Base-by-base conservation (phyloP, 1,139 yeast genomes). In the Neolecta irregularis region DNA sequence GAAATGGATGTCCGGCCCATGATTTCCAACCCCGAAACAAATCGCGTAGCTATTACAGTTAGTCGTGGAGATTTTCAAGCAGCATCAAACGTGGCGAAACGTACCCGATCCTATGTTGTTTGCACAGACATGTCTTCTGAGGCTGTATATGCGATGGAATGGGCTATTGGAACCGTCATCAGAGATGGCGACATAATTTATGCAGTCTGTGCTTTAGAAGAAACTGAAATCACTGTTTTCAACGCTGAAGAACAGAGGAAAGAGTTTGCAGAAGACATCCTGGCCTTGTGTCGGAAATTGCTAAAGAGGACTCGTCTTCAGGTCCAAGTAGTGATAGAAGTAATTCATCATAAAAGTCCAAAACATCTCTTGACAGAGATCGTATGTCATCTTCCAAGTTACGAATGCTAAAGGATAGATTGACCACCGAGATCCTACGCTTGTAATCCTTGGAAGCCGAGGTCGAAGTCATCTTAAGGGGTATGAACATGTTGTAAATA, bases 111-210 rank as follows among this genome's bases (percentile, higher is more conserved):
- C 54, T 80, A 74, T 54, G 61, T 80, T 38, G 67, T 78, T 23
- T 79, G 88, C 50, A 70, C 78, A 60, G 93, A 80, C 52, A 67
- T 79, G 48, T 75, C 88, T 1, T 81, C 85, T 1, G 95, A 81
- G 49, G 76, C 93, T 3, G 65, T 68, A 24, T 80, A 78, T 54
- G 92, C 95, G 0, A 62, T 85, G 30, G 92, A 81, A 49, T 85
- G 94, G 81, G 71, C 85, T 32, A 65, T 85, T 46, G 95, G 95
- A 2, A 73, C 93, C 0, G 78, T 83, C 1, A 62, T 83, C 36
- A 77, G 76, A 19, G 91, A 80, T 49, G 91, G 91, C 0, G 78
- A 83, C 40, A 83, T 83, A 1, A 57, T 85, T 36, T 80, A 79
- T 50, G 69, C 81, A 18, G 71, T 83, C 12, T 77, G 79, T 52